phyloP scores from a whole-genome alignment of 352 stramenopile genomes.

The Phytophthora syringae region DNA sequence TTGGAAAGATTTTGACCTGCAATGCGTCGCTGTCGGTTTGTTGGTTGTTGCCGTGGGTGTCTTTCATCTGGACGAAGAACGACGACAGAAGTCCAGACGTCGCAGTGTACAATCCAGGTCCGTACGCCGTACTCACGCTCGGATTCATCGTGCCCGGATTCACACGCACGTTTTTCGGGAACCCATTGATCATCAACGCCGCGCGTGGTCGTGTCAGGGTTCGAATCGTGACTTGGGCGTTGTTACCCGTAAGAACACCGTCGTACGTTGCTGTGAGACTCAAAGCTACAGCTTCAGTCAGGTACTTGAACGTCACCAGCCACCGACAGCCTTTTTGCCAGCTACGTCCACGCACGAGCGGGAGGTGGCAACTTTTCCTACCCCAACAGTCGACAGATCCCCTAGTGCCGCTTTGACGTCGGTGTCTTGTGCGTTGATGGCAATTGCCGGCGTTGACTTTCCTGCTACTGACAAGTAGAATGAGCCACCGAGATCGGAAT shows the following conservation, averaged over 20 bases:
- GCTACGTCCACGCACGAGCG: slow-evolving; percentile 47
- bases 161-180: slow-evolving; percentile 73
- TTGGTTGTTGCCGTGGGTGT: slow-evolving; percentile 83
- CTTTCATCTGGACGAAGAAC: slow-evolving; percentile 85
- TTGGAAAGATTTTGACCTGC: slow-evolving; percentile 62
- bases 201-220: slow-evolving; percentile 41
- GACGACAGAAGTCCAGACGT: slow-evolving; percentile 54
- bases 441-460: slow-evolving; percentile 57
- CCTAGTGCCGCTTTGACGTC: slow-evolving; percentile 72
- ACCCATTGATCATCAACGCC: slow-evolving; percentile 56
- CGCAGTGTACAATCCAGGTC: slow-evolving; percentile 60
- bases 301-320: slow-evolving; percentile 64
- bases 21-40: slow-evolving; percentile 42
- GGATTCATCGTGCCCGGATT: slow-evolving; percentile 64
- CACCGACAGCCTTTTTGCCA: slow-evolving; percentile 68
- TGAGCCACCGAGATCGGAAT: slow-evolving; percentile 63
- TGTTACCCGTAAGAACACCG: slow-evolving; percentile 75
- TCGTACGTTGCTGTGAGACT: slow-evolving; percentile 56
- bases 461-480: slow-evolving; percentile 68
- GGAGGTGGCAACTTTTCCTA: slow-evolving; percentile 37
- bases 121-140: slow-evolving; percentile 75
- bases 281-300: slow-evolving; percentile 19
- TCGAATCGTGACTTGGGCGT: slow-evolving; percentile 45
- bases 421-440: slow-evolving; percentile 47
- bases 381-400: slow-evolving; percentile 58